These are phyloP conservation scores for Tripterygium wilfordii DNA, from an alignment of 177 flowering plant species.

Conservation along the genomic window DNA sequence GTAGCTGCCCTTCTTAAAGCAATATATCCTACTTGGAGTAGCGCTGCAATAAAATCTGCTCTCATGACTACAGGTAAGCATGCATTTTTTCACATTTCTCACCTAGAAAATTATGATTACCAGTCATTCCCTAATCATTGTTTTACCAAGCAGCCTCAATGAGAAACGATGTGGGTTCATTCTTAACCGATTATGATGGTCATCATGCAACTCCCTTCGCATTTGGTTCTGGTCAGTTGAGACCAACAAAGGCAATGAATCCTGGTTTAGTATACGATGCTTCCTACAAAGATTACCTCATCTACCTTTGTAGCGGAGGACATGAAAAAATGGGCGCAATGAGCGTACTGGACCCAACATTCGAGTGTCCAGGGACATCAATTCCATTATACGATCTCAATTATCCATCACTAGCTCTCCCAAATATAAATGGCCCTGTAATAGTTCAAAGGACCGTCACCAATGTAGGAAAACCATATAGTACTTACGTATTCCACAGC, in stretches of 20 bases:
- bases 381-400: conserved; percentile 48
- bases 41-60: conserved; percentile 89
- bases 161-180: conserved; percentile 35
- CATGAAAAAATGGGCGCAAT: conserved; percentile 1
- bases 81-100: neutral
- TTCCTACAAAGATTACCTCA: conserved; percentile 58
- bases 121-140: too few species aligned
- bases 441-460: conserved; percentile 65
- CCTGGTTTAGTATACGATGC: conserved; percentile 94
- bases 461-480: conserved; percentile 48
- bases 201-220: conserved; percentile 51
- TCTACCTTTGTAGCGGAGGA: conserved; percentile 51
- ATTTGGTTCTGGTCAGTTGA: conserved; percentile 74
- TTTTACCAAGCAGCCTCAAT: conserved; percentile 26
- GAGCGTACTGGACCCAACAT: conserved; percentile 32
- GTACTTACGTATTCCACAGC: conserved; percentile 33
- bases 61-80: conserved; percentile 75
- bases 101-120: neutral
- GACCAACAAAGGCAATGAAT: conserved; percentile 58
- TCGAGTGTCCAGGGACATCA: conserved; percentile 45
- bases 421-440: conserved; percentile 43
- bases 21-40: conserved; percentile 80
- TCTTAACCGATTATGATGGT: conserved; percentile 33
- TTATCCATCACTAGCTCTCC: conserved; percentile 67
- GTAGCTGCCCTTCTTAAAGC: conserved; percentile 70